Evolutionary conservation across 768 basidiomycete species (phyloP), one percentile per base, ranked within the genome.

Genomic region (Scleroderma bovista): DNA sequence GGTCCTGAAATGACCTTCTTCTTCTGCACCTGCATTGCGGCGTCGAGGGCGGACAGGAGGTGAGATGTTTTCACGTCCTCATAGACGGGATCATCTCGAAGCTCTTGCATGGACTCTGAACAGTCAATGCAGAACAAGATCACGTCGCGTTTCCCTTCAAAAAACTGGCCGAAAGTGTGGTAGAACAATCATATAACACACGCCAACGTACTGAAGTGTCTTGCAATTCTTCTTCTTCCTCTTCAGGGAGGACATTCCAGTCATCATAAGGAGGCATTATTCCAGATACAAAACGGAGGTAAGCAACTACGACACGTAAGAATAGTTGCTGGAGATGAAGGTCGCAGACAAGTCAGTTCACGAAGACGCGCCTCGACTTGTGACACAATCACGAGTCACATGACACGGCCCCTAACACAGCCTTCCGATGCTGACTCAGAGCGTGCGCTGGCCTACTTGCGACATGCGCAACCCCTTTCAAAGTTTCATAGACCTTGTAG

Each of bases 101-200:
- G 77, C 33, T 72, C 74, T 22, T 88, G 83, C 95, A 98, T 97
- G 11, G 91, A 89, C 47, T 79, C 73, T 0, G 94, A 95, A 54
- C 90, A 92, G 67, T 99, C 94, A 51, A 99, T 91, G 65, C 88
- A 89, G 71, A 97, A 96, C n/a, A 98, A 69, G 41, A 95, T 86
- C 29, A 93, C 88, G 59, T 97, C 93, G 52, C 80, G 79, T 56
- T 84, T 83, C 46, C 81, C 80, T 54, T 90, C 88, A 54, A 80
- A 78, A 51, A 75, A 75, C 87, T 88, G 31, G 22, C 61, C 54
- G 57, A 59, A 53, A 51, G 54, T 51, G 24, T 54, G 48, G 41
- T 38, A 20, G 15, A 19, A 24, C 41, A 53, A 11, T 9, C 22
- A 40, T 26, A 16, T 10, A 38, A 12, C 6, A 26, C 34, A 34